Base-by-base conservation (phyloP, 768 basidiomycete species). In the Mycena galericulata region DNA sequence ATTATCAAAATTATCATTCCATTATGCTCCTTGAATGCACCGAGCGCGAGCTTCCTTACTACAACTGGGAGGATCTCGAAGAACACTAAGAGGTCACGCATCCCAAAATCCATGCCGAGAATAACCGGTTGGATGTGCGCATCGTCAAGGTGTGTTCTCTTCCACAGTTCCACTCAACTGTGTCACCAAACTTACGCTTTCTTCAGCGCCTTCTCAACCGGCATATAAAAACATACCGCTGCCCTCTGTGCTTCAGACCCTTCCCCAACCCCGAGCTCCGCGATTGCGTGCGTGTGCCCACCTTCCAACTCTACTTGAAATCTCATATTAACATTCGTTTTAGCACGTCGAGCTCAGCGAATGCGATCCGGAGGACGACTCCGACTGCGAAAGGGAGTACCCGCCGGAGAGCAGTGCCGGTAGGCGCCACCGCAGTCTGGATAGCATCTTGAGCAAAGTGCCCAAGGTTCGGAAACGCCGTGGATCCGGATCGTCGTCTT, bases 11-110 rank as follows among this genome's bases (percentile, higher is more conserved):
- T n/a, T n/a, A n/a, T n/a, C 49, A 4, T 27, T 17, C 26, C 50
- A 51, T 24, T 30, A 53, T 53, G 63, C 63, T 69, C 41, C 50
- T 69, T 58, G 63, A 69, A 50, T 69, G 68, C 57, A 61, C 63
- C 62, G 63, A 65, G 32, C 65, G 63, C 59, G 34, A 61, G 29
- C 57, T 69, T 17, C 68, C 68, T 3, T 69, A 65, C 36, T 65
- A 65, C 36, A 62, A 47, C 63, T 65, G 38, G 51, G 62, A 57
- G 50, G 56, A 30, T 57, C 61, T 24, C 4, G 49, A n/a, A n/a
- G n/a, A n/a, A n/a, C n/a, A n/a, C n/a, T n/a, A n/a, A n/a, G n/a
- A n/a, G n/a, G n/a, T n/a, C 10, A 65, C 57, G 10, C 68, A 69
- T 18, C 68, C 68, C 2, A 55, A 65, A 18, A 15, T 65, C 2